phyloP scores from a whole-genome alignment of 2,329 filamentous ascomycete species.

The Stemphylium lycopersici region DNA sequence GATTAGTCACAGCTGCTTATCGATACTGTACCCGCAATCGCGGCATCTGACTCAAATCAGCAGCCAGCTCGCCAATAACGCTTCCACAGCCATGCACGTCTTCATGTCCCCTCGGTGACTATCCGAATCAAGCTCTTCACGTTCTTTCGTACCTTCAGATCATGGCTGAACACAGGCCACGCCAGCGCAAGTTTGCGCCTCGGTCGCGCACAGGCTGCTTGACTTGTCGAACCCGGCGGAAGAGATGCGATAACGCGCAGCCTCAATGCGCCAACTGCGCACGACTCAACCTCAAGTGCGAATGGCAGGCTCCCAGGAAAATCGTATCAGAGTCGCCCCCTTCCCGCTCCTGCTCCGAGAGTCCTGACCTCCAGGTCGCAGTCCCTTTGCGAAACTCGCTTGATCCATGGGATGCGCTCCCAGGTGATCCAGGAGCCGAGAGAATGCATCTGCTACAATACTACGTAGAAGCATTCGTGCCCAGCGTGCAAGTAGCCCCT shows the following conservation, averaged over 20 bases:
- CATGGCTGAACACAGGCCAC: constrained; percentile 42
- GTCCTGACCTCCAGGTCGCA: constrained; percentile 21
- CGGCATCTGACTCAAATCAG: constrained; percentile 14
- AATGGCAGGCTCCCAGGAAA: constrained; percentile 43
- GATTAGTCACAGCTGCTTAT: constrained; percentile 13
- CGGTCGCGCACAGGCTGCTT: constrained; percentile 46
- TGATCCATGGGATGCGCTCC: constrained; percentile 41
- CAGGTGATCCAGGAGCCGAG: constrained; percentile 32
- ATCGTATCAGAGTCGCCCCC: constrained; percentile 17
- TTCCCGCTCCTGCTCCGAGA: constrained; percentile 13
- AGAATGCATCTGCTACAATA: constrained; percentile 42
- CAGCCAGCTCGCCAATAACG: constrained; percentile 8
- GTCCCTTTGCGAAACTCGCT: constrained; percentile 28
- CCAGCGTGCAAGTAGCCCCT: constrained; percentile 45
- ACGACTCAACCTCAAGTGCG: constrained; percentile 44
- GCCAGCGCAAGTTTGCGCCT: constrained; percentile 47
- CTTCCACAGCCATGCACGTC: constrained; percentile 15
- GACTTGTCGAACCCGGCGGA: constrained; percentile 44
- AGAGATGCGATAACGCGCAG: constrained; percentile 44
- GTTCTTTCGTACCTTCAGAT: constrained; percentile 13
- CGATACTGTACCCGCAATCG: constrained; percentile 8
- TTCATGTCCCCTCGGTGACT: constrained; percentile 17
- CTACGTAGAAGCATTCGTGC: constrained; percentile 45
- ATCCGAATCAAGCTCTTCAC: constrained; percentile 10
- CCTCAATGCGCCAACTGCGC: constrained; percentile 45